Base-by-base conservation (phyloP, 495 filamentous ascomycete species). In the Podospora didyma region DNA sequence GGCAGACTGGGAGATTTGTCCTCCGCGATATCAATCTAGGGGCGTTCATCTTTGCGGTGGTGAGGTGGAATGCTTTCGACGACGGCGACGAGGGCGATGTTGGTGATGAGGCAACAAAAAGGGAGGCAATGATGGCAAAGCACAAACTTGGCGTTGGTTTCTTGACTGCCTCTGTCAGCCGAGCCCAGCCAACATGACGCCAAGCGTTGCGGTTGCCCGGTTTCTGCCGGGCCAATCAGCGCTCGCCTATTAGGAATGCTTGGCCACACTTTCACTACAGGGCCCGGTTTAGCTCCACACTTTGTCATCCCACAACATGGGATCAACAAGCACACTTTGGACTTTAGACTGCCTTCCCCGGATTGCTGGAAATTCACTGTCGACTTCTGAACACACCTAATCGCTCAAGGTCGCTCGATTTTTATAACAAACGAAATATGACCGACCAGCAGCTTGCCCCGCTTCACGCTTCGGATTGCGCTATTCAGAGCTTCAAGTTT, bases 201-300 rank as follows among this genome's bases (percentile, higher is more conserved):
- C 65, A 68, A 68, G 69, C 61, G 49, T 61, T 55, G 54, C 67
- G 59, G 35, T 21, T 45, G 20, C 55, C 70, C 72, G 75, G 62
- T 62, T 65, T 62, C 62, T 58, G 65, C 66, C 60, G 67, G 54
- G 19, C 74, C 75, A 78, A 78, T 76, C 67, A 75, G 46, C 37
- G 14, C 24, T 2, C 3, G 34, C 7, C 23, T 54, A 73, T 73
- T 76, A 60, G 50, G 66, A 60, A 70, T 61, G n/a, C 59, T 49
- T 22, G 2, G 14, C n/a, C 7, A 12, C 34, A 5, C 11, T 24
- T 11, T 23, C 14, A 12, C 28, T 11, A 49, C 7, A n/a, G n/a
- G n/a, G n/a, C n/a, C n/a, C n/a, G n/a, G n/a, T n/a, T n/a, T n/a
- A n/a, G n/a, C n/a, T n/a, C n/a, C n/a, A n/a, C n/a, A n/a, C 49